Base-by-base conservation (phyloP, 2,329 filamentous ascomycete genomes). In the Geosmithia putterillii region DNA sequence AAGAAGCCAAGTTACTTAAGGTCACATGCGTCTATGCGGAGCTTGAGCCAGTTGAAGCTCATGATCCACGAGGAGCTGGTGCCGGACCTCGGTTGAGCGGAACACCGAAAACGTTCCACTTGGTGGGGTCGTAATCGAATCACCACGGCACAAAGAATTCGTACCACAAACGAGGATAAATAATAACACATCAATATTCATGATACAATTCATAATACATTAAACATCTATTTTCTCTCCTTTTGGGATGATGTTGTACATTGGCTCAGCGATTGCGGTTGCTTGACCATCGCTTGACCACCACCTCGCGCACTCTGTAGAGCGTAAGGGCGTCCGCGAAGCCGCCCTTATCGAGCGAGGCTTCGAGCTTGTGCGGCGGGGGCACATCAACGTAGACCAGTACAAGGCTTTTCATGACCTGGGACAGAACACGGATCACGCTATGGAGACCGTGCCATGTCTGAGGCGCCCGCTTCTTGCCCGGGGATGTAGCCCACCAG, bases 381-480 rank as follows among this genome's bases (percentile, higher is more conserved):
- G 92, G 92, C 5, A 98, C 73, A 50, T 96, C 89, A 12, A 98
- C 89, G 56, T 95, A 98, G 36, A 85, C 82, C 25, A 98, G 60
- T 34, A 96, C 80, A 51, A 98, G 61, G 41, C 81, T 95, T 71
- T 98, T 98, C 57, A 83, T 78, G 5, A 94, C 92, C 53, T 94
- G 86, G 1, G 82, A 81, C 52, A 96, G 79, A 15, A 96, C 89
- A 8, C 92, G 78, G 50, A 95, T 94, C 38, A 94, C 75, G 39
- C 86, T 83, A 63, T 95, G 90, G 42, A 96, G 67, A 84, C 84
- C 89, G 54, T 81, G 77, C 86, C 86, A 94, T 14, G 74, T 71
- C 38, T 58, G 58, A 35, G 70, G 66, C 41, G 67, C 54, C 41
- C 65, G 57, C 38, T 74, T 73, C 3, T 73, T 72, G 40, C 72